Conservation (phyloP, 2,329 filamentous ascomycete genomes). For the Diaporthe citri region DNA sequence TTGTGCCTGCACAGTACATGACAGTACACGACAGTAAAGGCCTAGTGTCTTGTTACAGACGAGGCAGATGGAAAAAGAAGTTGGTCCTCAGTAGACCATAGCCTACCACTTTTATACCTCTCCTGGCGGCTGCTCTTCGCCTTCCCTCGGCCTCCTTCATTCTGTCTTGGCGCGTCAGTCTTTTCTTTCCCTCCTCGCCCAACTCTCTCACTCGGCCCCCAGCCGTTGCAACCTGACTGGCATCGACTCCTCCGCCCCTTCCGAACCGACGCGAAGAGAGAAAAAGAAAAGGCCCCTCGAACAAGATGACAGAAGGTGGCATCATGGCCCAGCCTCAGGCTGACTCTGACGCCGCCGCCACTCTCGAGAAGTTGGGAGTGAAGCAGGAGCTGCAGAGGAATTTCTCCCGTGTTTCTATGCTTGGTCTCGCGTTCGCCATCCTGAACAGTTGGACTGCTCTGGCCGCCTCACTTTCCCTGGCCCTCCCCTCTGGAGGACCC, state of each 20-base stretch:
- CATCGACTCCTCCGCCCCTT: not conserved
- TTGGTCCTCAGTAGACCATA: not conserved
- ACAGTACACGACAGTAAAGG: not conserved
- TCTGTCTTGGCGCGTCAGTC: not conserved
- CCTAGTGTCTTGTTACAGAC: not conserved
- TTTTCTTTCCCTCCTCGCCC: not conserved
- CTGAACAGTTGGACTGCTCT: slow-evolving; percentile 65
- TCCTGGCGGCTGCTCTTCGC: slow-evolving; percentile 2
- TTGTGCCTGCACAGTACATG: slow-evolving; percentile 7
- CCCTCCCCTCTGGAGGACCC: slow-evolving; percentile 76
- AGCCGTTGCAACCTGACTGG: not conserved
- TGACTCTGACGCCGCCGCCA: slow-evolving; percentile 48
- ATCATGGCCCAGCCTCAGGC: slow-evolving; percentile 19
- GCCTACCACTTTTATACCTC: not conserved
- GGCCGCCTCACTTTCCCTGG: slow-evolving; percentile 60
- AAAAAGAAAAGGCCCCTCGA: not conserved
- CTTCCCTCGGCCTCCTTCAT: not conserved
- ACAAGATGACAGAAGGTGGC: slow-evolving; percentile 33
- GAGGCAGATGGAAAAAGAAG: not conserved
- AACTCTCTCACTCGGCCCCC: not conserved
- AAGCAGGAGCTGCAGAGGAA: slow-evolving; percentile 64
- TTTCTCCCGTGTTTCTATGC: slow-evolving; percentile 62
- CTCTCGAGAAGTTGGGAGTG: slow-evolving; percentile 60
- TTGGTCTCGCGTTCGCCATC: slow-evolving; percentile 62
- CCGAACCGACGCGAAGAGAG: not conserved